Percentiles rank a stretch among this genome's conserved stretches.
These are phyloP conservation scores for Pyrenochaeta sp. DNA, from an alignment of 2,329 filamentous ascomycete species.

Conservation along the genomic window DNA sequence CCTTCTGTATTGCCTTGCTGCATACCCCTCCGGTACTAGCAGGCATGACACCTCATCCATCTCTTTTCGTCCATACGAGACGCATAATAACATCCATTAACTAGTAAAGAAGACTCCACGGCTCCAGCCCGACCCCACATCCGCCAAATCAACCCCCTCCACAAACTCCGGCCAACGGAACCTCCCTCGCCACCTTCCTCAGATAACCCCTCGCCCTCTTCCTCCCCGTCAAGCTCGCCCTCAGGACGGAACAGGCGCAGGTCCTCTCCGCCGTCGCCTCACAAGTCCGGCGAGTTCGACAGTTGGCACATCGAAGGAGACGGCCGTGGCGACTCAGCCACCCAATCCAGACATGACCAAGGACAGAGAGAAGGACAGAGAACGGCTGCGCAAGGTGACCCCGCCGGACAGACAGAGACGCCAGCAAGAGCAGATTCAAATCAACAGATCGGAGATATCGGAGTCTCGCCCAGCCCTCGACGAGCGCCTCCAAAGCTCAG, in stretches of 20 bases:
- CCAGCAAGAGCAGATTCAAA: constrained; percentile 9
- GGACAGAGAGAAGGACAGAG: constrained; percentile 32
- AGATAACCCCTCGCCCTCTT: constrained; percentile 31
- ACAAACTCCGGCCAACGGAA: constrained; percentile 38
- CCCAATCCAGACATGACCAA: constrained; percentile 32
- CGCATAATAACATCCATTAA: constrained; percentile 48
- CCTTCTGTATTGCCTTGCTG: constrained; percentile 20
- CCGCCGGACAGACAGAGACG: constrained; percentile 31
- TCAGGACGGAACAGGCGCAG: constrained; percentile 36
- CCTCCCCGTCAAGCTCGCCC: constrained; percentile 42
- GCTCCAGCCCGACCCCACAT: constrained; percentile 36
- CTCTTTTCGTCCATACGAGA: constrained; percentile 23
- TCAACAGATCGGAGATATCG: constrained; percentile 18
- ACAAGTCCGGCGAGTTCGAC: constrained; percentile 47
- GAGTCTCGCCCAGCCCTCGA: constrained; percentile 40
- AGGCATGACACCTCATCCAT: constrained; percentile 10
- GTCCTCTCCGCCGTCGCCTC: constrained; percentile 47
- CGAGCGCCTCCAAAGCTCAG: constrained; percentile 47
- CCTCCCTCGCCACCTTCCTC: constrained; percentile 42
- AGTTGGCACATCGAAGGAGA: constrained; percentile 43
- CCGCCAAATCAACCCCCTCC: constrained; percentile 39
- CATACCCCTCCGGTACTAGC: not conserved
- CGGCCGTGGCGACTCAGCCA: constrained; percentile 35
- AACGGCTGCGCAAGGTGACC: constrained; percentile 34
- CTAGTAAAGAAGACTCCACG: constrained; percentile 44